Percentiles rank a stretch among this genome's conserved stretches.
These are phyloP conservation scores for Phytopythium vexans DNA, from an alignment of 352 stramenopile genomes.

Conservation along the genomic window DNA sequence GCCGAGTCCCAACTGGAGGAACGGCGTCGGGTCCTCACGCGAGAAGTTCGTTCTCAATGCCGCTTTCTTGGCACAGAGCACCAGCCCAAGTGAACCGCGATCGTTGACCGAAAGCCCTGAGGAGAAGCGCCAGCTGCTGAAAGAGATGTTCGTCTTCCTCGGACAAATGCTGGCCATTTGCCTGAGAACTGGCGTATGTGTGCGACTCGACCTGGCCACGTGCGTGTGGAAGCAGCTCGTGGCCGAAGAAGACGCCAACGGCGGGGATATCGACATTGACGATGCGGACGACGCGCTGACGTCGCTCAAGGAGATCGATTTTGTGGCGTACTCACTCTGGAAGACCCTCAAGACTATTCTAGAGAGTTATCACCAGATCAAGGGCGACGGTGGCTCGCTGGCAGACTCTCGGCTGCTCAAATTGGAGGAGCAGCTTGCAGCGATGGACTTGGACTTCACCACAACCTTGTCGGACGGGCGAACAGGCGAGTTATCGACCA, in stretches of 20 bases:
- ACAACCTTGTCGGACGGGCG: conserved; percentile 68
- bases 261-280: background rate
- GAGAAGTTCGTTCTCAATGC: conserved; percentile 87
- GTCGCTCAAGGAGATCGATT: conserved; percentile 66
- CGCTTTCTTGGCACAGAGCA: conserved; percentile 7
- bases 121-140: conserved; percentile 55
- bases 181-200: conserved; percentile 74
- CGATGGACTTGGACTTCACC: conserved; percentile 75
- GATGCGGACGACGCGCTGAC: conserved; percentile 29
- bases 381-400: conserved; percentile 2
- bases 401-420: conserved; percentile 1
- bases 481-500: conserved; percentile 34
- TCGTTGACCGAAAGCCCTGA: conserved; percentile 26
- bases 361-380: conserved; percentile 8
- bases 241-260: conserved; percentile 26
- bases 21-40: conserved; percentile 68
- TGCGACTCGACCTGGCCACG: conserved; percentile 68
- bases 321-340: conserved; percentile 50
- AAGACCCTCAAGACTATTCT: conserved; percentile 34
- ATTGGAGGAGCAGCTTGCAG: conserved; percentile 43
- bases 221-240: conserved; percentile 77
- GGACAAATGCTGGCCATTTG: conserved; percentile 89
- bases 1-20: conserved; percentile 85
- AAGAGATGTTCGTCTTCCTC: conserved; percentile 88
- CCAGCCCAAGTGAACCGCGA: background rate